Evolutionary conservation across 495 filamentous ascomycete genomes (phyloP).

Genomic region (Pyronema domesticum): DNA sequence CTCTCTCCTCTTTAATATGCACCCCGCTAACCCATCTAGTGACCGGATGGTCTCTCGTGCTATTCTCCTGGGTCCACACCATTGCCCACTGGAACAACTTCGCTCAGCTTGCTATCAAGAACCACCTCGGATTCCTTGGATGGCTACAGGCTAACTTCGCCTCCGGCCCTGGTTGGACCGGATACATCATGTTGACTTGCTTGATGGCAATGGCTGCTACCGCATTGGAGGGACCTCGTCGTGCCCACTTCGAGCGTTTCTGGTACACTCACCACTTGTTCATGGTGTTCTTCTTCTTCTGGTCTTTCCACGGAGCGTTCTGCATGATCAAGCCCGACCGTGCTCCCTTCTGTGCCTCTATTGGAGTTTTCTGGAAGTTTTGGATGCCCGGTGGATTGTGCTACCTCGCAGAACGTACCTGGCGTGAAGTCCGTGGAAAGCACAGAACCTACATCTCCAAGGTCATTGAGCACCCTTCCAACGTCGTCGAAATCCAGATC

Average conservation of each 20-base stretch:
- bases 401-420: constrained; percentile 52
- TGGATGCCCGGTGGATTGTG: constrained; percentile 60
- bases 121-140: constrained; percentile 53
- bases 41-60: constrained; percentile 62
- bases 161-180: constrained; percentile 61
- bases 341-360: constrained; percentile 45
- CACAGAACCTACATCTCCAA: constrained; percentile 67
- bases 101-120: constrained; percentile 50
- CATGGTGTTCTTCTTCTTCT: constrained; percentile 65
- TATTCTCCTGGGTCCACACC: constrained; percentile 66
- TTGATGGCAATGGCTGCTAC: constrained; percentile 52
- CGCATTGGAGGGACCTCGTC: constrained; percentile 47
- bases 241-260: constrained; percentile 60
- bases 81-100: constrained; percentile 70
- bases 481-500: constrained; percentile 70
- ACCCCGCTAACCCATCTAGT: constrained; percentile 21
- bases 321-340: constrained; percentile 68
- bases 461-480: constrained; percentile 67
- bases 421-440: constrained; percentile 49
- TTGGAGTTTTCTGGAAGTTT: constrained; percentile 65
- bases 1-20: not conserved
- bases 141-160: constrained; percentile 51
- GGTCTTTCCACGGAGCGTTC: constrained; percentile 62
- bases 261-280: constrained; percentile 69
- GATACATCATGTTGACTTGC: constrained; percentile 56